phyloP scores from a whole-genome alignment of 768 basidiomycete genomes.

The Suillus paluster region DNA sequence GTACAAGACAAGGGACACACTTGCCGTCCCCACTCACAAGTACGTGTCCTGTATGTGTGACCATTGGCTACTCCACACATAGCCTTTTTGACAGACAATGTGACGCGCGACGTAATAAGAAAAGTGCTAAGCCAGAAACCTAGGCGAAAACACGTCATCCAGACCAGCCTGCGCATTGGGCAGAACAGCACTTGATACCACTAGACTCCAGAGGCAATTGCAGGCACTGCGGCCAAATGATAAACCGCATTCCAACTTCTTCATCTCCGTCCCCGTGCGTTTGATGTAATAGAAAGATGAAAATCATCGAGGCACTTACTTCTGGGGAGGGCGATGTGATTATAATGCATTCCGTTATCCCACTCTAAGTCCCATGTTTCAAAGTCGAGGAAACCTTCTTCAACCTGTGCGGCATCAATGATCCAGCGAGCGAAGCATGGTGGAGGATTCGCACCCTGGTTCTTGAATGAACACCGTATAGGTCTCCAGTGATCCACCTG shows the following conservation, averaged over 20 bases:
- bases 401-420: neutral
- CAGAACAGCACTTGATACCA: neutral
- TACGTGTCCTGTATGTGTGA: neutral
- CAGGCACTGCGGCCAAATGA: too few species aligned
- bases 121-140: neutral
- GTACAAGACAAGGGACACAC: neutral
- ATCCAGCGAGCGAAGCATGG: neutral
- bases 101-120: neutral
- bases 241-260: neutral
- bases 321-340: conserved; percentile 3
- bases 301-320: neutral
- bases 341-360: neutral
- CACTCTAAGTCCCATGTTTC: conserved; percentile 1
- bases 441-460: neutral
- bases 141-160: neutral
- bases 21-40: neutral
- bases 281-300: neutral
- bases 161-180: neutral
- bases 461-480: neutral
- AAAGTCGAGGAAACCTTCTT: conserved; percentile 3
- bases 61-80: neutral
- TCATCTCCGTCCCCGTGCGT: neutral
- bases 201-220: neutral
- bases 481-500: neutral
- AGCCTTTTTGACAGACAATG: conserved; percentile 2